phyloP scores from a whole-genome alignment of 148 eudicot genomes.

The Chenopodium suecicum region DNA sequence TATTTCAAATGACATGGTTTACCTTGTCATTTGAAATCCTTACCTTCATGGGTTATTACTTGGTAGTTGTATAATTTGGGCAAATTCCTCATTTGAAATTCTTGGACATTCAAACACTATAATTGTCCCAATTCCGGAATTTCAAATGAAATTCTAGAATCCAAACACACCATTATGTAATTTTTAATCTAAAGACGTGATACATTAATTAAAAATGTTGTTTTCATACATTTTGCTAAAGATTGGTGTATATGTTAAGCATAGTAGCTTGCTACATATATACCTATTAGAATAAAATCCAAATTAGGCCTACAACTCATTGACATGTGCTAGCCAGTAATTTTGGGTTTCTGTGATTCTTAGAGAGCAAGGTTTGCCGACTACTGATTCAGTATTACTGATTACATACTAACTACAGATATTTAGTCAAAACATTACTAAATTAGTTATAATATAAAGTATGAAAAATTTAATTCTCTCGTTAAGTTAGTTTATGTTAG shows the following conservation, averaged over 20 bases:
- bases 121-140: too few relatives aligned
- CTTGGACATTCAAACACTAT: too few relatives aligned
- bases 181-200: too few relatives aligned
- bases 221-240: not conserved
- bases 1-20: too few relatives aligned
- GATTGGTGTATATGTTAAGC: constrained; percentile 18
- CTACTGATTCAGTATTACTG: not conserved
- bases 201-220: not conserved
- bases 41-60: too few relatives aligned
- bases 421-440: constrained; percentile 33
- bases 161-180: too few relatives aligned
- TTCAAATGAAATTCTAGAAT: too few relatives aligned
- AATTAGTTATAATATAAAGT: not conserved
- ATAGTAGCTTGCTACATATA: constrained; percentile 28
- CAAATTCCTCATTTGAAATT: too few relatives aligned
- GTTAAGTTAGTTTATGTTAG: constrained; percentile 1
- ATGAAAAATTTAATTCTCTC: not conserved
- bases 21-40: too few relatives aligned
- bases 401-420: not conserved
- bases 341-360: constrained; percentile 32
- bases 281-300: constrained; percentile 41
- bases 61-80: too few relatives aligned
- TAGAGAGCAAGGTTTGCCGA: constrained; percentile 30
- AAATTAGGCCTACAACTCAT: constrained; percentile 26
- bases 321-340: constrained; percentile 24